Base-by-base conservation (phyloP, 208 protist genomes). In the Leptomonas pyrrhocoris region DNA sequence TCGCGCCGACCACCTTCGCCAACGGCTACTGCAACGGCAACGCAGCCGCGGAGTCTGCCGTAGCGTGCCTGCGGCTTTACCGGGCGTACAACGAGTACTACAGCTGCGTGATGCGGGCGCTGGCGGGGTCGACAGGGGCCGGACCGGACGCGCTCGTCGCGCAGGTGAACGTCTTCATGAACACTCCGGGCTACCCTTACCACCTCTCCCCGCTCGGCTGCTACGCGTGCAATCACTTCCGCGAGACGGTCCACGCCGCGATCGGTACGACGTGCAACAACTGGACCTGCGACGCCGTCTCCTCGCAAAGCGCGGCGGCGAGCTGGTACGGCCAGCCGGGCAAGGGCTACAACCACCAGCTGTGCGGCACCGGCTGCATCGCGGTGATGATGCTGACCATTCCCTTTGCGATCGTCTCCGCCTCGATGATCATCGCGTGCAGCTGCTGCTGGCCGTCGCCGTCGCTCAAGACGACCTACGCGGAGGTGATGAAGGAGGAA, bases 321-420 rank as follows among this genome's bases (percentile, higher is more conserved):
- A 4, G 13, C 18, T 56, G 28, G 36, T 34, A 64, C 66, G 64
- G 76, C n/a, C 58, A 70, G 65, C 67, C 60, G 11, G 74, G 57
- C 31, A 77, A 81, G 71, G 79, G 73, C 55, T 88, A 88, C 76
- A 80, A 79, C 72, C 51, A 83, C 68, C 72, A 72, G 28, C 73
- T 85, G 23, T 88, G 83, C 64, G 80, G 83, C 46, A 74, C 53
- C 7, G 83, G 79, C 63, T 88, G 83, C 68, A 77, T 77, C 40
- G 68, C 79, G 18, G 67, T 48, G n/a, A 66, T 88, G 50, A 55
- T 88, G 61, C 68, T 88, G 67, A 65, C 60, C 19, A 77, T 78
- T 23, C 65, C 72, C 53, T 85, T 88, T 50, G 73, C 56, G 0
- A 9, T 79, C 27, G 38, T 83, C 25, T 74, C 76, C 25, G 46